Base-by-base conservation (phyloP, 2,329 filamentous ascomycete genomes). In the Paraphaeosphaeria sporulosa region DNA sequence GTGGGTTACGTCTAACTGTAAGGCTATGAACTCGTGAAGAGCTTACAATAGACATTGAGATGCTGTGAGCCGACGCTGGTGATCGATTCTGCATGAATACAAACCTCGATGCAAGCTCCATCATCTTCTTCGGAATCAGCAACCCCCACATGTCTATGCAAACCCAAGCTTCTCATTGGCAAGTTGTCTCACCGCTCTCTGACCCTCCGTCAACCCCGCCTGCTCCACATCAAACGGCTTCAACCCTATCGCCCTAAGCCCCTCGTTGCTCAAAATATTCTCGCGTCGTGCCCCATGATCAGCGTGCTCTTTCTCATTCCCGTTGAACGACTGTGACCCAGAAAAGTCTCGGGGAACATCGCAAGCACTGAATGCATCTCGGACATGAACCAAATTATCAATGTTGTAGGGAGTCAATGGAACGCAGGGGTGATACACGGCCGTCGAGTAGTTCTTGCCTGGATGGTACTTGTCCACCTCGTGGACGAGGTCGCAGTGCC, bases 401-500 rank as follows among this genome's bases (percentile, higher is more conserved):
- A 67, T 42, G 44, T 69, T 69, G 50, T 69, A 68, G 7, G 63
- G 60, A 13, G 57, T 62, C 34, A 70, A 38, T 2, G 68, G 63
- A 51, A 52, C 60, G 32, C 66, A 67, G 3, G 62, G 59, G 49
- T 67, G 70, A 57, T 72, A 73, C 15, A 57, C 52, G 23, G 69
- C 71, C 38, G 52, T 62, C 2, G 68, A 71, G 49, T 73, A 67
- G 32, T 55, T 51, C 9, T 25, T 62, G 10, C 71, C 71, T 7
- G 58, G 57, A 42, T 70, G 62, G 44, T 56, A 59, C 43, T 58
- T 63, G 32, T 70, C 68, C 15, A 70, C 68, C 30, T 63, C 62
- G 53, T 73, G 67, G 10, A 71, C 52, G 3, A 73, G 48, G 53
- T 70, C 68, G 54, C 65, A 69, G 46, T 70, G 68, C 68, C 68